phyloP scores from a whole-genome alignment of 2,329 filamentous ascomycete genomes.

The Calcarisporium arbuscula region DNA sequence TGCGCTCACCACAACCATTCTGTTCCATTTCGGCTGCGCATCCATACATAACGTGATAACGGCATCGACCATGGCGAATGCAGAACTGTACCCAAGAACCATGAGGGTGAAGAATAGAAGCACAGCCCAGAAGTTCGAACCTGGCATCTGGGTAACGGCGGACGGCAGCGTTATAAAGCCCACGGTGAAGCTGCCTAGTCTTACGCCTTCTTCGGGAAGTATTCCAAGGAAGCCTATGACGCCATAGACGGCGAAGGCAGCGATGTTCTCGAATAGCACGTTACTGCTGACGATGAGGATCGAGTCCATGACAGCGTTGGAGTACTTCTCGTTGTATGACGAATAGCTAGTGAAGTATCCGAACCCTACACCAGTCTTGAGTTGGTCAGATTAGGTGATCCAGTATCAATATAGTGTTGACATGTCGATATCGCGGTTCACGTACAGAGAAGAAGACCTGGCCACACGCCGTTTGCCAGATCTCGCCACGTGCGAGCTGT shows the following conservation, averaged over 20 bases:
- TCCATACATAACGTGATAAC: constrained; percentile 48
- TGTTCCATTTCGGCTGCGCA: constrained; percentile 38
- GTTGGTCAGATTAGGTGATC: too few species aligned
- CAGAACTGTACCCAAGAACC: constrained; percentile 51
- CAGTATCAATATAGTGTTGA: too few species aligned
- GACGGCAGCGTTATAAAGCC: constrained; percentile 53
- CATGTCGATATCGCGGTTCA: too few species aligned
- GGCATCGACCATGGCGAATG: constrained; percentile 54
- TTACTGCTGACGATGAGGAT: constrained; percentile 50
- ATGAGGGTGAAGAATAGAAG: constrained; percentile 52
- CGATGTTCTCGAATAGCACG: constrained; percentile 49
- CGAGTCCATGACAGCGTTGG: constrained; percentile 54
- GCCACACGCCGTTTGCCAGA: constrained; percentile 55
- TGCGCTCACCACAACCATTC: constrained; percentile 41
- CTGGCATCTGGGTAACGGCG: constrained; percentile 51
- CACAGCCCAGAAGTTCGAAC: constrained; percentile 52
- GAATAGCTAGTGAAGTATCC: constrained; percentile 54
- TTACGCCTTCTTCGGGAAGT: constrained; percentile 27
- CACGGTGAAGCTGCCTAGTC: constrained; percentile 48
- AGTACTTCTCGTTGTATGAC: constrained; percentile 50
- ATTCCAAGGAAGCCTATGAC: constrained; percentile 42
- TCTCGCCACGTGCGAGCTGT: constrained; percentile 41
- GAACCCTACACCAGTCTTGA: constrained; percentile 51
- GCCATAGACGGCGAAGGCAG: constrained; percentile 44
- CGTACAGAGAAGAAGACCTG: constrained; percentile 58